Evolutionary conservation across 495 filamentous ascomycete genomes (phyloP).

Genomic region (Neurospora sp.): DNA sequence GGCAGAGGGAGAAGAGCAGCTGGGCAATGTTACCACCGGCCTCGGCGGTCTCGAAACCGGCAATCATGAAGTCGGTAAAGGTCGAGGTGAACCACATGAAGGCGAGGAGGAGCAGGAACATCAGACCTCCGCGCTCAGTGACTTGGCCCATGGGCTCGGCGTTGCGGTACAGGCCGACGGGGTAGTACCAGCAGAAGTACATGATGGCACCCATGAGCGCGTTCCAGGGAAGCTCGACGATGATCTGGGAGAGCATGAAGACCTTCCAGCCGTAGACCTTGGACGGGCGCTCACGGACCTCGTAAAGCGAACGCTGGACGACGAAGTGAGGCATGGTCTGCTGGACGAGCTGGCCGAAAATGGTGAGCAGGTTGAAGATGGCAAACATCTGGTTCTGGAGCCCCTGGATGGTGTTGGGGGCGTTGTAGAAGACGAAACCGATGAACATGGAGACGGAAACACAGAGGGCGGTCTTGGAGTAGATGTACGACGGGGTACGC

Average conservation of each 20-base stretch:
- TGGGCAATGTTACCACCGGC: slow-evolving; percentile 56
- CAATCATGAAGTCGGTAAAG: slow-evolving; percentile 59
- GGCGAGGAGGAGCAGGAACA: slow-evolving; percentile 54
- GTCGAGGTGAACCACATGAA: slow-evolving; percentile 64
- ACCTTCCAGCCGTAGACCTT: slow-evolving; percentile 77
- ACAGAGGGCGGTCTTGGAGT: slow-evolving; percentile 54
- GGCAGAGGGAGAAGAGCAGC: slow-evolving; percentile 54
- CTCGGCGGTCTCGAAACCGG: slow-evolving; percentile 56
- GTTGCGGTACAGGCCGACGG: slow-evolving; percentile 65
- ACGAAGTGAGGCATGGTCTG: slow-evolving; percentile 84
- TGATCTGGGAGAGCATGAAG: slow-evolving; percentile 70
- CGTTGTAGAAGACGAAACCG: slow-evolving; percentile 77
- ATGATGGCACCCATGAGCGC: slow-evolving; percentile 57
- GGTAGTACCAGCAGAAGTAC: slow-evolving; percentile 73
- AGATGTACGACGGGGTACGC: slow-evolving; percentile 80
- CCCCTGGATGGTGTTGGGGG: slow-evolving; percentile 60
- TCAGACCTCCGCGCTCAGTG: slow-evolving; percentile 50
- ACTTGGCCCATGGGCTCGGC: slow-evolving; percentile 47
- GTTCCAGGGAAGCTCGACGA: slow-evolving; percentile 70
- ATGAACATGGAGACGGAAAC: slow-evolving; percentile 61
- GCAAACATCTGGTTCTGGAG: slow-evolving; percentile 82
- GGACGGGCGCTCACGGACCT: slow-evolving; percentile 74
- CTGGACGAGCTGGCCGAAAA: slow-evolving; percentile 65
- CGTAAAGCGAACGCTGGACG: slow-evolving; percentile 68
- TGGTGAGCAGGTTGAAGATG: slow-evolving; percentile 72